Conservation (phyloP, 2,329 filamentous ascomycete genomes). For the Grosmannia clavigera region DNA sequence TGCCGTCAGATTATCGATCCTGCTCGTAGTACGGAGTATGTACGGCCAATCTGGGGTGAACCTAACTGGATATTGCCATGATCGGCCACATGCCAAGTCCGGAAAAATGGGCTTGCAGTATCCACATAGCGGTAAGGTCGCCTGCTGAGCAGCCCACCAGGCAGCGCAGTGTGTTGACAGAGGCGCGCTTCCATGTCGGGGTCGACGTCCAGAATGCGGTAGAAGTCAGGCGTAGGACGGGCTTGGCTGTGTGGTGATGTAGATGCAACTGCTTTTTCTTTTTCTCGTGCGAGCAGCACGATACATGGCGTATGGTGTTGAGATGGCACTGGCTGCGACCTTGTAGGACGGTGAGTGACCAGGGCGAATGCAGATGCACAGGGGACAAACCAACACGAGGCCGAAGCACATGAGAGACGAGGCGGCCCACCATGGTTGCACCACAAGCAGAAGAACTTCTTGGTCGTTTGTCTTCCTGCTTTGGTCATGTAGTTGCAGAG, state of each 20-base stretch:
- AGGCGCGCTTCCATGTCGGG: constrained; percentile 34
- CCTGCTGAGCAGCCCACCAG: constrained; percentile 41
- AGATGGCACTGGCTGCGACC: background rate
- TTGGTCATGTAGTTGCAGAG: too few species aligned
- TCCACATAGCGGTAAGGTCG: constrained; percentile 46
- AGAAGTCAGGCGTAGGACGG: background rate
- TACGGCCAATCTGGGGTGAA: background rate
- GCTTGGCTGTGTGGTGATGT: background rate
- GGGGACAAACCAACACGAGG: background rate
- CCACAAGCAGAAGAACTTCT: too few species aligned
- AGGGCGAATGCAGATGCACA: background rate
- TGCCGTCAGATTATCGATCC: background rate
- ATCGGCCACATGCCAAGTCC: constrained; percentile 33
- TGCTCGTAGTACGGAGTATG: too few species aligned
- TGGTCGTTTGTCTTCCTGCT: too few species aligned
- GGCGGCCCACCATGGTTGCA: background rate
- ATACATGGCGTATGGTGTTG: background rate
- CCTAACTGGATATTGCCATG: constrained; percentile 36
- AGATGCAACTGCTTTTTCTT: background rate
- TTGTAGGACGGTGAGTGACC: background rate
- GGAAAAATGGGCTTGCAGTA: constrained; percentile 34
- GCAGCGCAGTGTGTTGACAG: constrained; percentile 42
- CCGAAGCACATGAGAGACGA: background rate
- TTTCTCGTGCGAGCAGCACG: background rate
- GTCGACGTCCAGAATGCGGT: constrained; percentile 21